Evolutionary conservation across 2,329 filamentous ascomycete genomes (phyloP).

Genomic region (Immersiporthe knoxdaviesiana): DNA sequence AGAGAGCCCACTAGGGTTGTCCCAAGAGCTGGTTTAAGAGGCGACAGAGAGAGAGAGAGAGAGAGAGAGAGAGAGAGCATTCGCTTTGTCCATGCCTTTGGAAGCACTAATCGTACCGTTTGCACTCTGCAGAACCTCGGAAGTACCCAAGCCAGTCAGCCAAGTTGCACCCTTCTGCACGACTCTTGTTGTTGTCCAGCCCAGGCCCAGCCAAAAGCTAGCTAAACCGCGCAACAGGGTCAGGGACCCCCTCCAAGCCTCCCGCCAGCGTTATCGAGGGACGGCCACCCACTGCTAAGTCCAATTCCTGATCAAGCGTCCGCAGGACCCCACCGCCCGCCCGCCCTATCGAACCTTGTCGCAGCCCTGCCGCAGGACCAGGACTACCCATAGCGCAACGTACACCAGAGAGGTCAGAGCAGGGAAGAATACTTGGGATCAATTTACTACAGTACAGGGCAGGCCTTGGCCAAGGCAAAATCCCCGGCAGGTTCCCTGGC

Average conservation of each 20-base stretch:
- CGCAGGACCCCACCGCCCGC: constrained; percentile 5
- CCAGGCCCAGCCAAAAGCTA: not conserved
- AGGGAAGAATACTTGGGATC: not conserved
- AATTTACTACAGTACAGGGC: not conserved
- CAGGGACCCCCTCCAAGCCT: not conserved
- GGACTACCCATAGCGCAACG: not conserved
- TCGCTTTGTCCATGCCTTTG: not conserved
- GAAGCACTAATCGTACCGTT: not conserved
- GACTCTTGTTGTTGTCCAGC: not conserved
- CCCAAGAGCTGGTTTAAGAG: not conserved
- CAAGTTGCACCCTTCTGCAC: not conserved
- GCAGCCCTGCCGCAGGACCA: constrained; percentile 5
- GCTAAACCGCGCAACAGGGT: not conserved
- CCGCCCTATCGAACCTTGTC: constrained; percentile 9
- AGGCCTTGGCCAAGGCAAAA: not conserved
- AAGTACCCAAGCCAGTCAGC: not conserved
- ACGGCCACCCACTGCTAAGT: not conserved
- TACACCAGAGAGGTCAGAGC: not conserved
- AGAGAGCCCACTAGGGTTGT: not conserved
- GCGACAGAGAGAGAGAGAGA: no score
- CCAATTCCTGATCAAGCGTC: constrained; percentile 2
- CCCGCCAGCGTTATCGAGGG: not conserved
- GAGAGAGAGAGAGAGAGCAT: no score
- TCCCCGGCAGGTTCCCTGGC: not conserved
- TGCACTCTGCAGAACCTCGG: not conserved